Conservation (phyloP, 768 basidiomycete genomes). For the Boletus subparvulus region DNA sequence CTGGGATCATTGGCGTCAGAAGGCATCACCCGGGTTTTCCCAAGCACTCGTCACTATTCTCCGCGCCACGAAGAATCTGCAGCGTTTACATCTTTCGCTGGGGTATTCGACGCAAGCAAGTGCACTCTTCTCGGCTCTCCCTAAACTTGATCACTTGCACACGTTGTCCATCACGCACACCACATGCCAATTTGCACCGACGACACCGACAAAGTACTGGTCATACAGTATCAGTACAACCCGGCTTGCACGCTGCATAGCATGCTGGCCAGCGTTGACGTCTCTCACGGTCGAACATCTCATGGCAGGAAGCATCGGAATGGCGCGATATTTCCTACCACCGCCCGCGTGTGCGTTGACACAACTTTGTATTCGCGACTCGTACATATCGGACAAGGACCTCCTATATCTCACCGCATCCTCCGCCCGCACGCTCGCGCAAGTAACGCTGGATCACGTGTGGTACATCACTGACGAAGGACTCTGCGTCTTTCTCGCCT, state of each 20-base stretch:
- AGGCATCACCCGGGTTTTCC: not conserved
- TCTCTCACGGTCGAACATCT: not conserved
- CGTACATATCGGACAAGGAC: not conserved
- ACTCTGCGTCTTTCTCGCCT: not conserved
- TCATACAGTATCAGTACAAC: not conserved
- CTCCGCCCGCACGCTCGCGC: not conserved
- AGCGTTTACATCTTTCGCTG: not conserved
- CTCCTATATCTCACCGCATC: not conserved
- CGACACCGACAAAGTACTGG: no score
- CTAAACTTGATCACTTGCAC: not conserved
- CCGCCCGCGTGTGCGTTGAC: constrained; percentile 2
- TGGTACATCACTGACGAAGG: not conserved
- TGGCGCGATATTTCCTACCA: not conserved
- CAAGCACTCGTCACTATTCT: not conserved
- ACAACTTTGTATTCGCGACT: not conserved
- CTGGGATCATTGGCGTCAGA: not conserved
- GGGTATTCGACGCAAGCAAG: not conserved
- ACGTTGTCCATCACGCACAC: not conserved
- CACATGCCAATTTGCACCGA: not conserved
- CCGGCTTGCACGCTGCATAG: not conserved
- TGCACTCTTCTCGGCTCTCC: not conserved
- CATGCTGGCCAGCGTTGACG: not conserved
- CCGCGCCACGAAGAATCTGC: constrained; percentile 1
- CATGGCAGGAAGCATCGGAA: not conserved
- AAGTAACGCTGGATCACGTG: not conserved